Evolutionary conservation across 2,329 filamentous ascomycete species (phyloP).

Genomic region (Pyricularia sp.): DNA sequence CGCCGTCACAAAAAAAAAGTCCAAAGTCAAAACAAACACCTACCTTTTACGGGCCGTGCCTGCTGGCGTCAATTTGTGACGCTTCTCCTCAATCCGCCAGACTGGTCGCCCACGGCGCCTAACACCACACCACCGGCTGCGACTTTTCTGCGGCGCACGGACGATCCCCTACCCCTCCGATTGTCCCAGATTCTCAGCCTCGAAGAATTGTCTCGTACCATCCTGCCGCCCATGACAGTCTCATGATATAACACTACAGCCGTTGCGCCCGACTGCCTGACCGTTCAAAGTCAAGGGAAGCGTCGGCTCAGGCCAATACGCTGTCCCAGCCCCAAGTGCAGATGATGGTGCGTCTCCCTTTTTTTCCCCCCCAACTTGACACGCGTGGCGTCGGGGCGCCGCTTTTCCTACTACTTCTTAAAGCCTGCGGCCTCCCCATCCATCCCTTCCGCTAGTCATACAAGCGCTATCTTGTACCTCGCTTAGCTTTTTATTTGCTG

Average conservation of each 20-base stretch:
- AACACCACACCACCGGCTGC: neutral
- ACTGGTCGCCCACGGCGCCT: neutral
- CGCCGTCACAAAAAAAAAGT: neutral
- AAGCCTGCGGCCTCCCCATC: neutral
- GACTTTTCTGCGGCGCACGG: neutral
- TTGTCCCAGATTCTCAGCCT: neutral
- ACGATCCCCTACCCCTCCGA: neutral
- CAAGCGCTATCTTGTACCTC: neutral
- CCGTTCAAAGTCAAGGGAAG: conserved; percentile 4
- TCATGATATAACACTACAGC: neutral
- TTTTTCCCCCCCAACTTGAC: neutral
- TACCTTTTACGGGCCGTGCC: neutral
- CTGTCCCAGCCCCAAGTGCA: conserved; percentile 9
- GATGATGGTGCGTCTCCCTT: conserved; percentile 13
- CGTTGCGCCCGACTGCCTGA: neutral
- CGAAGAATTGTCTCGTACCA: neutral
- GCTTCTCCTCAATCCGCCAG: neutral
- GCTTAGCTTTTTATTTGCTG: neutral
- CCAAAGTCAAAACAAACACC: neutral
- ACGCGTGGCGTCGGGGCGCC: neutral
- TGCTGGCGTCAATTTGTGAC: neutral
- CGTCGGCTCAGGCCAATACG: conserved; percentile 9
- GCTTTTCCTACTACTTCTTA: neutral
- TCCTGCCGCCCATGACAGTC: conserved; percentile 2
- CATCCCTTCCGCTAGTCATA: neutral